These are phyloP conservation scores for Trametes sp. DNA, from an alignment of 1,284 basidiomycete species.

Conservation along the genomic window DNA sequence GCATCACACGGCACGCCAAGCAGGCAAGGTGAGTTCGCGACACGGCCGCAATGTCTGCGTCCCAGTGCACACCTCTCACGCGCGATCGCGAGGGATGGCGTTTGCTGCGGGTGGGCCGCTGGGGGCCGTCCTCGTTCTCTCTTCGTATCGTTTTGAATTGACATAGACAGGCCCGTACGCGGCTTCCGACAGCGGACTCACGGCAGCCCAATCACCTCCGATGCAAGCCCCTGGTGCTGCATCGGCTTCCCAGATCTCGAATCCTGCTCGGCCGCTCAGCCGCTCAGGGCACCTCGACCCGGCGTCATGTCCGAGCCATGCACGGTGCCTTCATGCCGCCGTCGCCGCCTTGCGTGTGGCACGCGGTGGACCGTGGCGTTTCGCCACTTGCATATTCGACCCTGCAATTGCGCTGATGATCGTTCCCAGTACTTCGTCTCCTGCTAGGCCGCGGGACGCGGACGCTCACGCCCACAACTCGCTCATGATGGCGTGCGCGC, in stretches of 20 bases:
- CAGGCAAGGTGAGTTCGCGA: constrained; percentile 9
- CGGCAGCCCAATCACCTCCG: constrained; percentile 24
- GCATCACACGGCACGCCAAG: constrained; percentile 2
- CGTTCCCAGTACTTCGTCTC: not conserved
- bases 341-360: constrained; percentile 8
- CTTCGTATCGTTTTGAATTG: constrained; percentile 17
- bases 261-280: constrained; percentile 3
- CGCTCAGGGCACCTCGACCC: constrained; percentile 24
- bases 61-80: not conserved
- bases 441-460: not conserved
- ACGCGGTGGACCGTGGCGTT: constrained; percentile 9
- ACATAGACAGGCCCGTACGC: constrained; percentile 6
- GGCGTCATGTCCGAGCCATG: constrained; percentile 15
- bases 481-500: not conserved
- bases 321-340: constrained; percentile 1
- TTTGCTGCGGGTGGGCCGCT: not conserved
- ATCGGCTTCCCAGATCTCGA: constrained; percentile 18
- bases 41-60: constrained; percentile 6
- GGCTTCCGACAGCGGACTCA: not conserved
- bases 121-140: not conserved
- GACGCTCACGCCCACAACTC: constrained; percentile 8
- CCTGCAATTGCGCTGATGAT: constrained; percentile 5
- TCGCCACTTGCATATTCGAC: constrained; percentile 6
- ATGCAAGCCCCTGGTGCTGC: constrained; percentile 17
- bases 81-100: not conserved